phyloP scores from a whole-genome alignment of 805 yeast species.

The Ogataea paradorogensis region DNA sequence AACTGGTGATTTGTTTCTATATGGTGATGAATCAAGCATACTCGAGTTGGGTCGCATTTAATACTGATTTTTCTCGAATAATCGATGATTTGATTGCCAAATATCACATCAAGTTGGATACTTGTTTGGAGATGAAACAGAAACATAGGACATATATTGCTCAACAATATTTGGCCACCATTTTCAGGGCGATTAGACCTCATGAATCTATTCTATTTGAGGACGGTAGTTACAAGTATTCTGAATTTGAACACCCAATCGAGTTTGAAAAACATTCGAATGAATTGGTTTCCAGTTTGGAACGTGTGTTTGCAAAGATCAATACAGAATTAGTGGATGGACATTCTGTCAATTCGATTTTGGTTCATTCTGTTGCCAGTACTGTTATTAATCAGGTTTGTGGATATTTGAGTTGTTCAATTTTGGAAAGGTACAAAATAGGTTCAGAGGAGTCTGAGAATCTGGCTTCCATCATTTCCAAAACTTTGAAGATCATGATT shows the following conservation, averaged over 20 bases:
- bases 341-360: constrained; percentile 20
- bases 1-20: constrained; percentile 25
- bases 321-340: constrained; percentile 14
- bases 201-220: constrained; percentile 19
- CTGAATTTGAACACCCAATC: constrained; percentile 1
- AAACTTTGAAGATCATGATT: constrained; percentile 6
- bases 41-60: constrained; percentile 27
- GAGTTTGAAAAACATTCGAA: constrained; percentile 8
- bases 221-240: constrained; percentile 20
- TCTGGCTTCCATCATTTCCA: constrained; percentile 18
- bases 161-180: constrained; percentile 5
- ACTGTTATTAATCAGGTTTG: constrained; percentile 19
- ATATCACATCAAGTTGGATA: constrained; percentile 20
- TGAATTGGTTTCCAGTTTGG: constrained; percentile 11
- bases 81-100: constrained; percentile 20
- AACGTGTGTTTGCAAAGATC: constrained; percentile 13
- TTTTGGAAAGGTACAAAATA: constrained; percentile 26
- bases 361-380: constrained; percentile 19
- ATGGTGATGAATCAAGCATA: constrained; percentile 28
- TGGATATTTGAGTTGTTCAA: constrained; percentile 17
- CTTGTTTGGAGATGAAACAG: constrained; percentile 24
- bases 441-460: constrained; percentile 34
- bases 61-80: constrained; percentile 31
- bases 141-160: constrained; percentile 14
- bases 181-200: constrained; percentile 13